Conservation (phyloP, 768 basidiomycete species). For the Amanita pallidorosea region DNA sequence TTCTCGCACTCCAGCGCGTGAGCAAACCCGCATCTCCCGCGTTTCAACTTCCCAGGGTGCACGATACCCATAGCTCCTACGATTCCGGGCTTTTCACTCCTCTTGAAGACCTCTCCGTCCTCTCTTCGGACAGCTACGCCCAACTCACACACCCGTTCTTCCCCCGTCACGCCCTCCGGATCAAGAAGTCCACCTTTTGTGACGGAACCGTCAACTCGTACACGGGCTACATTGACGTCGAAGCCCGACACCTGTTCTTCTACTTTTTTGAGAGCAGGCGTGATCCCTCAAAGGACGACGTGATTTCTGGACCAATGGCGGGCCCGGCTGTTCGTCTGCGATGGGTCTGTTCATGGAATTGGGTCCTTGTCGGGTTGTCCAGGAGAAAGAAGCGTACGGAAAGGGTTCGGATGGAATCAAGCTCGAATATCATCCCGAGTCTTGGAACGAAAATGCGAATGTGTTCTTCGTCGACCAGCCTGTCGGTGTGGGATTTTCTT, state of each 20-base stretch:
- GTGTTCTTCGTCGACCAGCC: slow-evolving; percentile 57
- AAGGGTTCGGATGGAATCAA: slow-evolving; percentile 22
- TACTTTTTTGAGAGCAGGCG: slow-evolving; percentile 70
- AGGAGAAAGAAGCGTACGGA: slow-evolving; percentile 9
- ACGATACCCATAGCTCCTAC: slow-evolving; percentile 5
- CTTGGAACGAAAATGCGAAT: slow-evolving; percentile 62
- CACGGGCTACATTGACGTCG: slow-evolving; percentile 59
- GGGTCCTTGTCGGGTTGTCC: slow-evolving; percentile 58
- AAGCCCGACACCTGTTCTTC: slow-evolving; percentile 57
- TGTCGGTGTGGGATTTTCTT: slow-evolving; percentile 50
- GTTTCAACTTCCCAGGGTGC: background rate
- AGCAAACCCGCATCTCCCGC: background rate
- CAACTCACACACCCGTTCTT: slow-evolving; percentile 35
- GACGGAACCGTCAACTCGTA: slow-evolving; percentile 50
- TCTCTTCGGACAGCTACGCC: slow-evolving; percentile 25
- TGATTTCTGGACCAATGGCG: slow-evolving; percentile 43
- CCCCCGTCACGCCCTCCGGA: slow-evolving; percentile 40
- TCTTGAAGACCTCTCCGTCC: slow-evolving; percentile 19
- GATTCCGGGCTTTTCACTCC: slow-evolving; percentile 24
- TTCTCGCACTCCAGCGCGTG: background rate
- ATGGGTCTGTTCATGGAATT: slow-evolving; percentile 66
- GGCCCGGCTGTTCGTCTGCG: slow-evolving; percentile 33
- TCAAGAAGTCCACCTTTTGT: slow-evolving; percentile 51
- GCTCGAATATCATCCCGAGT: slow-evolving; percentile 43
- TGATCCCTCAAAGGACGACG: slow-evolving; percentile 48